Conservation (phyloP, 371 early-diverging fungal species). For the Circinella minor region DNA sequence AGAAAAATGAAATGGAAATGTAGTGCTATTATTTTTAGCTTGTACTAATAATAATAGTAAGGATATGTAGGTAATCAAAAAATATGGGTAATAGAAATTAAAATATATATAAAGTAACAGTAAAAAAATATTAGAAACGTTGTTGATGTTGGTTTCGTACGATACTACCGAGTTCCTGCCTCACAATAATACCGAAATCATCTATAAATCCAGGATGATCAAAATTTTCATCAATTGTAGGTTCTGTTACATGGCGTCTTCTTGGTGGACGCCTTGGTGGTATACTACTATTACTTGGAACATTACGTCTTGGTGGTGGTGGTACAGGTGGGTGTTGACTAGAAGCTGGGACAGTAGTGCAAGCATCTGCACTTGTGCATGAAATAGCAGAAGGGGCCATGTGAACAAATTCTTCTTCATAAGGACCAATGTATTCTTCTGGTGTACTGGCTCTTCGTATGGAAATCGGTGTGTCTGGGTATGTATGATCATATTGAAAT, state of each 20-base stretch:
- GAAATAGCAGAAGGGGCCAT: not conserved
- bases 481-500: not conserved
- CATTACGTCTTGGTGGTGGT: not conserved
- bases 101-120: not conserved
- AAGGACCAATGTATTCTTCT: not conserved
- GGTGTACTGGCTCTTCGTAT: not conserved
- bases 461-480: not conserved
- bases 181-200: slow-evolving; percentile 34
- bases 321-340: not conserved
- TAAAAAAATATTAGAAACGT: not conserved
- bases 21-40: too few species aligned
- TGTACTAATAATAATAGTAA: not conserved
- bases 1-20: not conserved
- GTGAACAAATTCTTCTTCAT: not conserved
- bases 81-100: too few species aligned
- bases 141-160: not conserved
- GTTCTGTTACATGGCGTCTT: slow-evolving; percentile 1
- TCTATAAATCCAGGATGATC: slow-evolving; percentile 42
- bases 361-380: too few species aligned
- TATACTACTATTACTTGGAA: not conserved
- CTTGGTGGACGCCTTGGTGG: not conserved
- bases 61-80: not conserved
- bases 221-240: not conserved
- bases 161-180: slow-evolving; percentile 9
- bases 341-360: not conserved